Base-by-base conservation (phyloP, 2,329 filamentous ascomycete species). In the Cladosporium sp. region DNA sequence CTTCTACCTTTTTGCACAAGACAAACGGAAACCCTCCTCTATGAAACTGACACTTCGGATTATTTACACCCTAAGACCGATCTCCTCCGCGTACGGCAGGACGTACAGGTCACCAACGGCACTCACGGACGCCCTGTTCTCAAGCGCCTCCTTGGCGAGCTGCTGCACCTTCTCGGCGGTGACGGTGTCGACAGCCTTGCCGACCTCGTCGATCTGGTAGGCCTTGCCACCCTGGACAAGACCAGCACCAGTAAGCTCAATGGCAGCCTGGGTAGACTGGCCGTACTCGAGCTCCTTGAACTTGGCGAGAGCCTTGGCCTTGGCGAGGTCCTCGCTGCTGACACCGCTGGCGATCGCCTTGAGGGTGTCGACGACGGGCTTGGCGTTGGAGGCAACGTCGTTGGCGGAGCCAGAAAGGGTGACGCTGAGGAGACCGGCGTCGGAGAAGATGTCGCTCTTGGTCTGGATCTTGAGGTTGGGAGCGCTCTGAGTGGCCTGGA, bases 41-140 rank as follows among this genome's bases (percentile, higher is more conserved):
- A 72, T 70, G 52, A 65, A 65, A 56, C 29, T 49, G 26, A 53
- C 29, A 50, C 23, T 33, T 62, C 57, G 60, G 57, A 65, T 65
- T 80, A 81, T 87, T 87, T 96, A 99, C 86, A 97, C 92, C 79
- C 89, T 92, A 78, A 99, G 87, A 74, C 94, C 96, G 79, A 99
- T 85, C 78, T 99, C 95, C 82, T 93, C 91, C 71, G 93, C 95
- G 78, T 90, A 99, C 66, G 95, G 95, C 77, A 99, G 88, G 75
- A 90, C 86, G 80, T 92, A 90, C 74, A 99, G 86, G 79, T 99
- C 95, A 79, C 95, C 95, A 69, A 98, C 93, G 66, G 92, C 86
- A 69, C 92, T 90, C 69, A 97, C 91, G 63, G 92, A 90, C 61
- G 94, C 93, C 86, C 93, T 98, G 80, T 88, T 88, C 72, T 93